Evolutionary conservation across 129 eudicot genomes (phyloP), one percentile per base, ranked within the genome.

Genomic region (Tagetes erecta): DNA sequence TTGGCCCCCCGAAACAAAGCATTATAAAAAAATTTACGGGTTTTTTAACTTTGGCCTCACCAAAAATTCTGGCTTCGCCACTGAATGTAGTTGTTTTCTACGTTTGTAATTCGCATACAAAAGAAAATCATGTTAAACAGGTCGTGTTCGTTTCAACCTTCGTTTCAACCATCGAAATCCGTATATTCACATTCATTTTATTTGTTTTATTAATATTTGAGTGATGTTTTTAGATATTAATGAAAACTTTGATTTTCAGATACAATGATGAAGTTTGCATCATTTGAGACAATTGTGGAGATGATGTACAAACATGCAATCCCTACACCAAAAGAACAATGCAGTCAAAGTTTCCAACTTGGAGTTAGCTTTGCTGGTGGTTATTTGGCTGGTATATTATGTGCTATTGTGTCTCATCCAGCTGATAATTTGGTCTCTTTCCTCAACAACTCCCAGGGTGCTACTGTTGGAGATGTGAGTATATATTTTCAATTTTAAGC

Each of bases 291-390:
- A 6, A 88, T 88, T 4, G 95, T 91, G 14, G 95, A 88, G 76
- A 72, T 78, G 53, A 69, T 86, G 38, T 88, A 91, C 84, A 91
- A 86, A 80, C 47, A 91, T 62, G 87, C 80, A 0, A 88, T 91
- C 63, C 97, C 97, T 41, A 78, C 79, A 7, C 97, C 97, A 4
- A 88, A 91, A 70, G 88, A 88, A 7, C 77, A 88, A 77, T 91
- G 97, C 64, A 86, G 92, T 80, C 83, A 79, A n/a, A 31, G 73
- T 42, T 34, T 76, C 34, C 95, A 91, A 80, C 97, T 91, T 20
- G 97, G 91, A 5, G 95, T 91, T 49, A 91, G 97, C 82, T 91
- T 88, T 77, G 89, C 88, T 6, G 90, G 97, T 76, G 97, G 97
- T 8, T 91, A 91, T 64, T 74, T 86, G 47, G 97, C 95, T 30